Evolutionary conservation across 805 yeast species (phyloP), one percentile per base, ranked within the genome.

Genomic region (Metschnikowia henanensis): DNA sequence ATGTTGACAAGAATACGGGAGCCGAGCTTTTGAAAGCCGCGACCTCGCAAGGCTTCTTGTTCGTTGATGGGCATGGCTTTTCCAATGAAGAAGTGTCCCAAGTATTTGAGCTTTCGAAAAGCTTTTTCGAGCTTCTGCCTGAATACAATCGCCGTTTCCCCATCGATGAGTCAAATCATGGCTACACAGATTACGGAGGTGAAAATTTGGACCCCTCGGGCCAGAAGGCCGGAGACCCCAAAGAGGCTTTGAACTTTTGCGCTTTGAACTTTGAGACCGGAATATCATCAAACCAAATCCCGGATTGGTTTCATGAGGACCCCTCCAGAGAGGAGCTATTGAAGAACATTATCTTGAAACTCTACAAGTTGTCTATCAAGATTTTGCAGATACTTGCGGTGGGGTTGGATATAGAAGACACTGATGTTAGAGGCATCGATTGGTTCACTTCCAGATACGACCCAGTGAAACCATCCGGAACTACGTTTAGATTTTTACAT

Each of bases 221-320:
- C 17, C 69, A 64, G 34, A 61, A 59, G 38, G 54, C 48, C 36
- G 83, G 84, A 5, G 87, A 81, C 58, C 84, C 82, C 30, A 81
- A 81, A 53, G 85, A 81, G 58, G 87, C 85, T 1, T 79, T 83
- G 65, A 87, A 87, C 57, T 79, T 86, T 59, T 79, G 84, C 34
- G 59, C 66, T 16, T 68, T 83, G 53, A 63, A 80, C 51, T 72
- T 80, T 46, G 46, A 52, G 20, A 72, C 76, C 7, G 89, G 87
- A 0, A 41, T 43, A 10, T 50, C 65, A 3, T 30, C 52, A 2
- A 51, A 70, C 23, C 61, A 61, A 3, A 60, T 84, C 22, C 94
- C 91, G 2, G 69, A 62, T 5, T 64, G 75, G 60, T 81, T 84
- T 49, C 47, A 40, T 13, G 59, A 66, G 35, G 65, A 67, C 25